Evolutionary conservation across 208 protist species (phyloP).

Genomic region (Wallacemonas sp.): DNA sequence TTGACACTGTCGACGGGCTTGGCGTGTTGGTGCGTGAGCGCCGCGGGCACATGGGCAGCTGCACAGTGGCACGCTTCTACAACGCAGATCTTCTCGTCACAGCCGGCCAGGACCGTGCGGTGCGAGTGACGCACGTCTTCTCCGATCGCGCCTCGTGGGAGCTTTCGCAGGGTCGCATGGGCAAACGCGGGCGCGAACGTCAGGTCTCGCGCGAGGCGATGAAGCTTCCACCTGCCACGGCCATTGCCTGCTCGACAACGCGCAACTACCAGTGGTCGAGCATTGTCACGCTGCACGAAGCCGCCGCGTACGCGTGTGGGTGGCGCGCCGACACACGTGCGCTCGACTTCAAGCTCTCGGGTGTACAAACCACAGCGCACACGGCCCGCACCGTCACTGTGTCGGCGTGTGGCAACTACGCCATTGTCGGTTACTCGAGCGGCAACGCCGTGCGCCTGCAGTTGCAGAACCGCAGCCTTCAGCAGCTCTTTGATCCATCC

Average conservation of each 20-base stretch:
- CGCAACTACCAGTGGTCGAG: slow-evolving; percentile 89
- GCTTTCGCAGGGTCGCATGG: slow-evolving; percentile 87
- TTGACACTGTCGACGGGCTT: slow-evolving; percentile 87
- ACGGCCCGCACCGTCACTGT: slow-evolving; percentile 73
- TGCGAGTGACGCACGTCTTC: slow-evolving; percentile 90
- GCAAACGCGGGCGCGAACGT: slow-evolving; percentile 60
- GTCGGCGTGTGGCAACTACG: slow-evolving; percentile 88
- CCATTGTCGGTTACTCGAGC: slow-evolving; percentile 83
- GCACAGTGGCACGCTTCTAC: slow-evolving; percentile 80
- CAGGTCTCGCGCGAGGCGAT: slow-evolving; percentile 55
- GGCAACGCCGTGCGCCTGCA: slow-evolving; percentile 72
- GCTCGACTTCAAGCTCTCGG: slow-evolving; percentile 77
- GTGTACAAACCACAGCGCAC: slow-evolving; percentile 63
- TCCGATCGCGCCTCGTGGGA: slow-evolving; percentile 88
- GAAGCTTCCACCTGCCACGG: slow-evolving; percentile 72
- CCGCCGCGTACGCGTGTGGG: slow-evolving; percentile 58
- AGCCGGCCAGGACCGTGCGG: slow-evolving; percentile 60
- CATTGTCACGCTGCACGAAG: slow-evolving; percentile 75
- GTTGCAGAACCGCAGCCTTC: slow-evolving; percentile 77
- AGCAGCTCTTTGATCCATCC: slow-evolving; percentile 64
- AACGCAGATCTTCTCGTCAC: slow-evolving; percentile 84
- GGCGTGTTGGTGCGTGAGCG: slow-evolving; percentile 81
- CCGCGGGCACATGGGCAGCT: slow-evolving; percentile 81
- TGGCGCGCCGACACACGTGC: slow-evolving; percentile 86
- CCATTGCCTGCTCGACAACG: slow-evolving; percentile 54